phyloP scores from a whole-genome alignment of 805 yeast species.

The Wickerhamiella kurtzmanii region DNA sequence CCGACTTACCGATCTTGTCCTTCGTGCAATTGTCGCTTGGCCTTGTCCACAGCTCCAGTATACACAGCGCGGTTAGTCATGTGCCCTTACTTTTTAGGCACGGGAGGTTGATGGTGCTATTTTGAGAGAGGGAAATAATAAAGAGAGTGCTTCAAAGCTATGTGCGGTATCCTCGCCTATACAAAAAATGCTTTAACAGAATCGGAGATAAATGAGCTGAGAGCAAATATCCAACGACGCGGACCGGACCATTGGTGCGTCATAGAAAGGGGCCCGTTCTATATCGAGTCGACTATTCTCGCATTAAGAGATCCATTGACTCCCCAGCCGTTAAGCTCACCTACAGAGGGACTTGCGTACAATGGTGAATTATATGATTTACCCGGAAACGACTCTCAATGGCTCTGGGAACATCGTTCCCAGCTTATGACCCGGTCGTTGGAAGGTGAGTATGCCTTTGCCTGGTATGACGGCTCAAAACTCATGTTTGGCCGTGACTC shows the following conservation, averaged over 20 bases:
- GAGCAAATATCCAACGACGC: constrained; percentile 11
- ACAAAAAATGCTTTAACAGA: neutral
- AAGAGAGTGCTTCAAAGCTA: constrained; percentile 4
- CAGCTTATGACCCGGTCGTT: constrained; percentile 24
- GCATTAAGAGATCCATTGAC: constrained; percentile 71
- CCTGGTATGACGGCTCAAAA: constrained; percentile 29
- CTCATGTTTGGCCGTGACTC: constrained; percentile 74
- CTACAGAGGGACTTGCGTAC: constrained; percentile 44
- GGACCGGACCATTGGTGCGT: constrained; percentile 22
- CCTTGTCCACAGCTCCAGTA: neutral
- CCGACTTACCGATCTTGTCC: too few species aligned
- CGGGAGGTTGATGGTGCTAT: neutral
- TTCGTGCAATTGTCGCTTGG: too few species aligned
- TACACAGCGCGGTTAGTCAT: neutral
- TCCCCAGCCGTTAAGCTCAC: constrained; percentile 45
- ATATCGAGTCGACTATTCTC: constrained; percentile 42
- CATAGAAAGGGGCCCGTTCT: neutral
- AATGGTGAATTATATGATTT: constrained; percentile 80
- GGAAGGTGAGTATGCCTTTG: constrained; percentile 74
- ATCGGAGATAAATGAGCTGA: neutral
- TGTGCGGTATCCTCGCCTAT: constrained; percentile 26
- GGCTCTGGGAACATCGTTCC: constrained; percentile 31
- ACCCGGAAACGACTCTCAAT: constrained; percentile 50
- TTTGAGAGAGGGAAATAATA: neutral
- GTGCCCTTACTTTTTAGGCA: neutral